These are phyloP conservation scores for Globisporangium barbulae DNA, from an alignment of 352 stramenopile genomes.

Conservation along the genomic window DNA sequence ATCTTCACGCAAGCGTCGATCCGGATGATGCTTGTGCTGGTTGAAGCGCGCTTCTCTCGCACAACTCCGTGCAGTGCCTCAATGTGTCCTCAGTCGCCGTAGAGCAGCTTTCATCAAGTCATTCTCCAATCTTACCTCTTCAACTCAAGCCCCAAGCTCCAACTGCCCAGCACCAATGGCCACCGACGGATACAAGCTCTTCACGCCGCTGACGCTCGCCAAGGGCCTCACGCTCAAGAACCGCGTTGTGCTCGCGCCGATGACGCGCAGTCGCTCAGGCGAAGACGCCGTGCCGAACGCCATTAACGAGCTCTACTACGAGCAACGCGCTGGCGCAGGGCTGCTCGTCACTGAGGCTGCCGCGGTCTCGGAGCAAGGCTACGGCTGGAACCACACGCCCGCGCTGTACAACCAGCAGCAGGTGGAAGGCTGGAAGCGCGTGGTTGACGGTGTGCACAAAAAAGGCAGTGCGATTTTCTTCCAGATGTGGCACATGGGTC, in stretches of 20 bases:
- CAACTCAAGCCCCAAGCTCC: background rate
- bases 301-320: conserved; percentile 42
- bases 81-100: no score
- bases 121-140: background rate
- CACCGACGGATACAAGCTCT: conserved; percentile 10
- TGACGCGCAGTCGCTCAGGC: conserved; percentile 17
- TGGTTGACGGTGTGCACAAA: conserved; percentile 37
- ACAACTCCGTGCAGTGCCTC: no score
- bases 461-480: conserved; percentile 41
- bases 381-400: conserved; percentile 18
- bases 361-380: conserved; percentile 9
- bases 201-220: conserved; percentile 1
- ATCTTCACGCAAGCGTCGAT: no score
- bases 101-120: background rate
- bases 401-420: conserved; percentile 22
- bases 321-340: conserved; percentile 21
- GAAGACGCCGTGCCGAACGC: conserved; percentile 1
- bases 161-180: background rate
- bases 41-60: no score
- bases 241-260: conserved; percentile 27
- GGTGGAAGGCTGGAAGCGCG: background rate
- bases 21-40: no score
- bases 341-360: conserved; percentile 29
- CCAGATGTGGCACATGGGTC: conserved; percentile 67
- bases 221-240: conserved; percentile 25